Conservation (phyloP, 176 grass and related monocot genomes). For the Musa troglodytarum region DNA sequence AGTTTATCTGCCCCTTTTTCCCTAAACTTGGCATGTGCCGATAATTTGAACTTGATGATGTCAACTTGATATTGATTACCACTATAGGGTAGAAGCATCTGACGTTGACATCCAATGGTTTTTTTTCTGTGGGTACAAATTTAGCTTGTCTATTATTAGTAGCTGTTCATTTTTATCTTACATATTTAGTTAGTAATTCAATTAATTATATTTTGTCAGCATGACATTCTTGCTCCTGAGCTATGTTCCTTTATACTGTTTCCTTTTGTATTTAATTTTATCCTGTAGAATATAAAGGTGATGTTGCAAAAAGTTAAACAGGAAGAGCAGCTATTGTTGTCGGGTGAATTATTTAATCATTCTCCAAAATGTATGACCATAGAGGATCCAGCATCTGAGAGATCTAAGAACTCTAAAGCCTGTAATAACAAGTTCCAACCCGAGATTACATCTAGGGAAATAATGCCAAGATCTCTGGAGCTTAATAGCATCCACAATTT, state of each 20-base stretch:
- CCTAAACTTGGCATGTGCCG: too few relatives aligned
- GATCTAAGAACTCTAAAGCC: slow-evolving; percentile 23
- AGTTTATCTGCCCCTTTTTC: too few relatives aligned
- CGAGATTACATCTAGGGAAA: slow-evolving; percentile 46
- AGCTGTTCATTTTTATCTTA: too few relatives aligned
- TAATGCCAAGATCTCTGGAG: slow-evolving; percentile 38
- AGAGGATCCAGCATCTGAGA: slow-evolving; percentile 23
- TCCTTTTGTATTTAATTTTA: slow-evolving; percentile 18
- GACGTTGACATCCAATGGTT: too few relatives aligned
- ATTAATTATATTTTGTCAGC: background rate
- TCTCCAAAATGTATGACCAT: slow-evolving; percentile 21
- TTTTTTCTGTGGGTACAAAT: too few relatives aligned
- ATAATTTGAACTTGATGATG: too few relatives aligned
- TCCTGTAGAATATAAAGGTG: slow-evolving; percentile 20
- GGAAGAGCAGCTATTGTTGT: slow-evolving; percentile 34
- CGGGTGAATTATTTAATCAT: slow-evolving; percentile 33
- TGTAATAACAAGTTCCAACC: slow-evolving; percentile 24
- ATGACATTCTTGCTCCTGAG: background rate
- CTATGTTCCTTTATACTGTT: background rate
- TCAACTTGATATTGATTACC: too few relatives aligned
- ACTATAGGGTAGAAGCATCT: too few relatives aligned
- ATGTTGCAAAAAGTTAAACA: slow-evolving; percentile 39
- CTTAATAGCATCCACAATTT: slow-evolving; percentile 44
- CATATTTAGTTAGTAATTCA: background rate
- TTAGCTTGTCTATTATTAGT: too few relatives aligned